A percentile compares a stretch with the other conserved stretches of the same genome.
Evolutionary conservation across 805 yeast genomes (phyloP).

Genomic region (Saturnispora galanensis): DNA sequence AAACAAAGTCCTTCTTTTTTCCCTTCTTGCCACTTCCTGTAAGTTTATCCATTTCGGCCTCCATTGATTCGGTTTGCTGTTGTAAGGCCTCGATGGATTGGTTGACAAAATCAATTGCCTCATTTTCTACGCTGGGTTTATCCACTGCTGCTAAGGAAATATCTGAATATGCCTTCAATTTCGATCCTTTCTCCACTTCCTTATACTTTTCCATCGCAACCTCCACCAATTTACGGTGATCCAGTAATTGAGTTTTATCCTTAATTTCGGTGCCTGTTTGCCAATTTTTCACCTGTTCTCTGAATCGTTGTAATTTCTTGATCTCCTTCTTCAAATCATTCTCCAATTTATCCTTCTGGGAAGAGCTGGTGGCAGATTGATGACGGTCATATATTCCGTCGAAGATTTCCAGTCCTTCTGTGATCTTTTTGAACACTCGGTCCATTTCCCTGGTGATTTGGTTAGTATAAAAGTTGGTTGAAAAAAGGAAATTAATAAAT

Average conservation of each 20-base stretch:
- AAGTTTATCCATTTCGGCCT: slow-evolving; percentile 57
- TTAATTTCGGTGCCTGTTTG: slow-evolving; percentile 45
- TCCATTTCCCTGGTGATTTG: slow-evolving; percentile 39
- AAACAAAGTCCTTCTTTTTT: slow-evolving; percentile 34
- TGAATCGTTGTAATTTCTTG: slow-evolving; percentile 46
- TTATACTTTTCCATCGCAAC: slow-evolving; percentile 53
- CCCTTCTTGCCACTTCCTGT: slow-evolving; percentile 38
- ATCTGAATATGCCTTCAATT: slow-evolving; percentile 49
- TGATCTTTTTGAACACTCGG: slow-evolving; percentile 50
- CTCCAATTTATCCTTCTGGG: slow-evolving; percentile 49
- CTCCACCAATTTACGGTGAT: slow-evolving; percentile 32
- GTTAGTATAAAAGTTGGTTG: not conserved
- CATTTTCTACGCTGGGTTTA: slow-evolving; percentile 62
- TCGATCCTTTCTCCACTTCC: slow-evolving; percentile 46
- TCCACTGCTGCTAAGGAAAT: slow-evolving; percentile 42
- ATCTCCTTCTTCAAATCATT: slow-evolving; percentile 49
- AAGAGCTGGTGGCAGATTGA: slow-evolving; percentile 34
- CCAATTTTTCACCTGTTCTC: slow-evolving; percentile 55
- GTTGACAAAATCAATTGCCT: slow-evolving; percentile 60
- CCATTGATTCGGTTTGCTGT: slow-evolving; percentile 69
- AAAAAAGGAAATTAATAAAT: not conserved
- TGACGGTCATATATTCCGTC: slow-evolving; percentile 49
- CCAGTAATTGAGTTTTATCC: slow-evolving; percentile 35
- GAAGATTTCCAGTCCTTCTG: slow-evolving; percentile 46
- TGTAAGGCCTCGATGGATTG: slow-evolving; percentile 67